Evolutionary conservation across 371 early-diverging fungal genomes (phyloP).

Genomic region (Sporodiniella umbellata): DNA sequence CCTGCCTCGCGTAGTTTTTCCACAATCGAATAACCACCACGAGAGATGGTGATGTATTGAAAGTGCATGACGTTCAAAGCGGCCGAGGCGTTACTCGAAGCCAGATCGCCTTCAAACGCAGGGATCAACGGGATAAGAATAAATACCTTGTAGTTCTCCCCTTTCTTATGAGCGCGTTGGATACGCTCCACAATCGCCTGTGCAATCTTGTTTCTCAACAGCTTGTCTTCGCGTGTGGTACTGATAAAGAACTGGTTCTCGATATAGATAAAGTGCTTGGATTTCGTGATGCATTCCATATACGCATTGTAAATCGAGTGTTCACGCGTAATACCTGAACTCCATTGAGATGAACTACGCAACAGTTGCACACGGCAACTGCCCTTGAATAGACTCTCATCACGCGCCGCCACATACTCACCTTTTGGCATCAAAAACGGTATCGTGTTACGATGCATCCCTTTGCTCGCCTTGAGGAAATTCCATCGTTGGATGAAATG

Average conservation of each 20-base stretch:
- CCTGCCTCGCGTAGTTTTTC: conserved; percentile 60
- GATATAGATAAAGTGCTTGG: conserved; percentile 73
- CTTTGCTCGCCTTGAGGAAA: conserved; percentile 72
- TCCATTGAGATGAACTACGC: conserved; percentile 69
- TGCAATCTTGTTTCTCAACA: conserved; percentile 34
- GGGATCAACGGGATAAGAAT: conserved; percentile 91
- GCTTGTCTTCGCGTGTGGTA: conserved; percentile 29
- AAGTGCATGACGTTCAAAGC: conserved; percentile 76
- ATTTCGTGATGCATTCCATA: conserved; percentile 67
- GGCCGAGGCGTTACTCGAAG: conserved; percentile 70
- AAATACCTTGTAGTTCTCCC: conserved; percentile 75
- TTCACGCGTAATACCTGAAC: conserved; percentile 60
- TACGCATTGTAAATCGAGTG: conserved; percentile 87
- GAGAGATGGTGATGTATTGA: conserved; percentile 79
- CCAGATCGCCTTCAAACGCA: conserved; percentile 84
- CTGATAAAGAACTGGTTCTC: conserved; percentile 23
- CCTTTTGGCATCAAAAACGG: conserved; percentile 78
- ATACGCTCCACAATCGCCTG: conserved; percentile 74
- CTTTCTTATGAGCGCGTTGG: conserved; percentile 64
- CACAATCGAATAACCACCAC: conserved; percentile 73
- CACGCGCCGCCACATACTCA: conserved; percentile 68
- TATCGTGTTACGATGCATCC: conserved; percentile 57
- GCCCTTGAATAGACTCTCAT: conserved; percentile 60
- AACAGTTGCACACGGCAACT: conserved; percentile 69
- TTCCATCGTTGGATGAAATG: conserved; percentile 96